Conservation (phyloP, 306 rosid species). For the Carpinus viminea region DNA sequence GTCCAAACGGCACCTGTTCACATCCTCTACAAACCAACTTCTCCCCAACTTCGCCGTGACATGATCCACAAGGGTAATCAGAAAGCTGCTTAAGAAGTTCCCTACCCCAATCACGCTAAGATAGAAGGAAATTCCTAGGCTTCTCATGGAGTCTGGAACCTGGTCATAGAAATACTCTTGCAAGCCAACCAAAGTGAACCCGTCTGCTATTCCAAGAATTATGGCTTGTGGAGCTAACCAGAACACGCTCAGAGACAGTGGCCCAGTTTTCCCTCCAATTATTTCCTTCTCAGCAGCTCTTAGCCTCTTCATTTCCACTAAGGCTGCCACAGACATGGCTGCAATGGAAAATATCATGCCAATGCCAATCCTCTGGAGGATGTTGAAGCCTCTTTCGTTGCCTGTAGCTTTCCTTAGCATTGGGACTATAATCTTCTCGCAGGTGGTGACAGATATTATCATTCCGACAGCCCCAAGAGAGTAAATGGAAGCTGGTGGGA, state of each 20-base stretch:
- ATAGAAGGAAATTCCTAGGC: slow-evolving; percentile 50
- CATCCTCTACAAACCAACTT: slow-evolving; percentile 49
- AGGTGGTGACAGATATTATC: slow-evolving; percentile 32
- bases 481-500: slow-evolving; percentile 50
- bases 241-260: slow-evolving; percentile 26
- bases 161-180: slow-evolving; percentile 55
- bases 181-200: slow-evolving; percentile 44
- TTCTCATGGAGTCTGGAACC: slow-evolving; percentile 54
- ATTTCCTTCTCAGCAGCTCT: not conserved
- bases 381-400: slow-evolving; percentile 50
- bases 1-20: slow-evolving; percentile 47
- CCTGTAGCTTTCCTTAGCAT: slow-evolving; percentile 33
- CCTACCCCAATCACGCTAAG: slow-evolving; percentile 53
- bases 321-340: slow-evolving; percentile 39
- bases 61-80: slow-evolving; percentile 46
- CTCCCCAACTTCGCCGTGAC: slow-evolving; percentile 33
- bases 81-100: slow-evolving; percentile 45
- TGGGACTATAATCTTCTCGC: slow-evolving; percentile 45
- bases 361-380: slow-evolving; percentile 45
- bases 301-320: slow-evolving; percentile 45
- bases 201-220: slow-evolving; percentile 42
- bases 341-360: slow-evolving; percentile 32
- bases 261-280: not conserved
- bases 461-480: slow-evolving; percentile 35
- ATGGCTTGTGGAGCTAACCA: slow-evolving; percentile 50